These are phyloP conservation scores for Avena sativa DNA, from an alignment of 176 grass and related monocot species.

Conservation along the genomic window DNA sequence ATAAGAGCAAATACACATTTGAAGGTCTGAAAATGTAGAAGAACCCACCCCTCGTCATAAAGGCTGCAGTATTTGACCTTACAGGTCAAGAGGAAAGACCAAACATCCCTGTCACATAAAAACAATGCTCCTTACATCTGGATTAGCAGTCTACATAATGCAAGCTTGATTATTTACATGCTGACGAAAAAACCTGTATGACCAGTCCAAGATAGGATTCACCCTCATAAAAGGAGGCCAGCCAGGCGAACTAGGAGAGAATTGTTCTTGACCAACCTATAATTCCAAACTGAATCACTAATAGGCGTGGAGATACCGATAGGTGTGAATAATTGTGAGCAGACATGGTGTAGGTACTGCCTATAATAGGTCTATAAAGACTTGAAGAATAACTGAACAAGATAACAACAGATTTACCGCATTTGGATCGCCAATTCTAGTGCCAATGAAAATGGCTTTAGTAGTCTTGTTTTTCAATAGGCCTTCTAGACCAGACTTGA, in stretches of 20 bases:
- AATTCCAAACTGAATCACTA: conserved; percentile 47
- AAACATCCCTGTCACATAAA: conserved; percentile 85
- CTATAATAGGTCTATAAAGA: conserved; percentile 17
- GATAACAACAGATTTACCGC: conserved; percentile 61
- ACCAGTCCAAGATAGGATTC: conserved; percentile 99
- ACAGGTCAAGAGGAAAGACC: conserved; percentile 94
- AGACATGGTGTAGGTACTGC: conserved; percentile 31
- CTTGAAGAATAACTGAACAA: conserved; percentile 36
- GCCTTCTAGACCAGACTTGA: conserved; percentile 91
- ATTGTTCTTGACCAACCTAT: conserved; percentile 99
- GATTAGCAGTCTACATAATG: conserved; percentile 33
- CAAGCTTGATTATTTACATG: conserved; percentile 48
- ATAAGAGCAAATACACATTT: conserved; percentile 16
- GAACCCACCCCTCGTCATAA: conserved; percentile 90
- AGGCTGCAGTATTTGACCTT: conserved; percentile 96
- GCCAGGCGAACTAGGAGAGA: conserved; percentile 94
- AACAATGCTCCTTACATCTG: conserved; percentile 40
- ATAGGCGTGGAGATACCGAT: neutral
- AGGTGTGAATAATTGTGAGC: conserved; percentile 12
- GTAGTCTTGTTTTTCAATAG: conserved; percentile 80
- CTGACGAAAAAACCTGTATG: conserved; percentile 80
- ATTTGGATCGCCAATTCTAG: conserved; percentile 99
- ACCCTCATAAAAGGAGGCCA: conserved; percentile 99
- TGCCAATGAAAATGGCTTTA: conserved; percentile 99
- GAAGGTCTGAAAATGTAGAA: conserved; percentile 6